These are phyloP conservation scores for Talaromyces stipitatus DNA, from an alignment of 495 filamentous ascomycete genomes.

Conservation along the genomic window DNA sequence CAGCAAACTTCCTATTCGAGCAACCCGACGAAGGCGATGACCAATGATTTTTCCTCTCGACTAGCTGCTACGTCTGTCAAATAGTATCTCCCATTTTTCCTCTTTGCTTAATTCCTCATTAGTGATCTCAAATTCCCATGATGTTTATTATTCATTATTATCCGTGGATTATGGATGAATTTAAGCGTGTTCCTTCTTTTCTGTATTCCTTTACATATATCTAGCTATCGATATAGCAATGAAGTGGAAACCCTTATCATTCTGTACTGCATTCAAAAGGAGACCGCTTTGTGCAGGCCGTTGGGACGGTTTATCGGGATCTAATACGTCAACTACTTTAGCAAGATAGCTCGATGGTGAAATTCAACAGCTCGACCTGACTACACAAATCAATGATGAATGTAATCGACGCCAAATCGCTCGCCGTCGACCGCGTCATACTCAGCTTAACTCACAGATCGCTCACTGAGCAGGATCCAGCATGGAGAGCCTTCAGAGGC, in stretches of 20 bases:
- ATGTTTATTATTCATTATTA: conserved; percentile 1
- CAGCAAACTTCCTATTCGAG: conserved; percentile 96
- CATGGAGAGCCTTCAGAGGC: too few species aligned
- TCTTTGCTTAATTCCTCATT: background rate
- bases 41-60: conserved; percentile 16
- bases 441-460: too few species aligned
- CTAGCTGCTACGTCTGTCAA: conserved; percentile 1
- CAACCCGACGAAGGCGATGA: conserved; percentile 85
- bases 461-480: too few species aligned
- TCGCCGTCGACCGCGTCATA: too few species aligned
- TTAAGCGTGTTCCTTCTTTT: background rate
- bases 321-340: too few species aligned
- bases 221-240: background rate
- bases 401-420: too few species aligned
- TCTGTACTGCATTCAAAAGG: too few species aligned
- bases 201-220: background rate
- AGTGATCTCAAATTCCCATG: background rate
- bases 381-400: too few species aligned
- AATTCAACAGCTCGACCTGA: too few species aligned
- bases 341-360: too few species aligned
- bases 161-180: conserved; percentile 1
- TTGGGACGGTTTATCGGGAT: too few species aligned
- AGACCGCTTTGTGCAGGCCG: too few species aligned
- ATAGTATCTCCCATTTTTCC: background rate
- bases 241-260: background rate